These are phyloP conservation scores for Marvania coccoides DNA, from an alignment of 139 green algal genomes.

Conservation along the genomic window DNA sequence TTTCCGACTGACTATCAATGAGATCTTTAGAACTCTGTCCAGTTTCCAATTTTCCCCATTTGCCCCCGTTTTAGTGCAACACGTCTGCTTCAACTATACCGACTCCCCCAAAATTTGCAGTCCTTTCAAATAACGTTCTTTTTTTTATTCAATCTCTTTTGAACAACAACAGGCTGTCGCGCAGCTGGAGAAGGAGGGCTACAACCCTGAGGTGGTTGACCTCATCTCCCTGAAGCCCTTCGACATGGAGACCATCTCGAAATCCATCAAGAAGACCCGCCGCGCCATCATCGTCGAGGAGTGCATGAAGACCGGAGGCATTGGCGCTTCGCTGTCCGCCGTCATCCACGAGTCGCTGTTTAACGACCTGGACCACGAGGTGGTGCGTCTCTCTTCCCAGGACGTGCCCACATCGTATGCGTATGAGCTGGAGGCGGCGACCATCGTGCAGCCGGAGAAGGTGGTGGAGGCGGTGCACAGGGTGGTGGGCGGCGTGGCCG, in stretches of 20 bases:
- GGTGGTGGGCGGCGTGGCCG: slow-evolving; percentile 16
- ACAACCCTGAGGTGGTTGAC: slow-evolving; percentile 91
- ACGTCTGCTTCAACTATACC: no score
- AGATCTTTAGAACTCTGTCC: no score
- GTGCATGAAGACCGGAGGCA: slow-evolving; percentile 94
- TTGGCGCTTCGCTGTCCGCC: slow-evolving; percentile 89
- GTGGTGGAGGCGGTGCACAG: slow-evolving; percentile 48
- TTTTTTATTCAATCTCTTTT: no score
- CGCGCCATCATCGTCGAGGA: slow-evolving; percentile 93
- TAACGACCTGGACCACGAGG: slow-evolving; percentile 89
- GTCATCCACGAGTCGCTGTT: slow-evolving; percentile 89
- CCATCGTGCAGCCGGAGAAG: slow-evolving; percentile 86
- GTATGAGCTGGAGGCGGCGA: slow-evolving; percentile 87
- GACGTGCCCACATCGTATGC: slow-evolving; percentile 93
- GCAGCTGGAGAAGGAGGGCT: slow-evolving; percentile 63
- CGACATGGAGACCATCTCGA: slow-evolving; percentile 89
- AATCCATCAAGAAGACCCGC: slow-evolving; percentile 80
- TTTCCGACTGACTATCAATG: no score
- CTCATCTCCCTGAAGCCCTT: slow-evolving; percentile 97
- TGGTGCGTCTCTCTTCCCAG: slow-evolving; percentile 75
- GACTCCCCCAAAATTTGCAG: no score
- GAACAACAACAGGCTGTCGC: slow-evolving; percentile 55
- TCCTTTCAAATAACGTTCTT: no score
- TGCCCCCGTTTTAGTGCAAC: no score
- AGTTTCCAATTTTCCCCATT: no score